Evolutionary conservation across 225 moss, liverwort and hornwort genomes (phyloP).

Genomic region (Pleurozium schreberi): DNA sequence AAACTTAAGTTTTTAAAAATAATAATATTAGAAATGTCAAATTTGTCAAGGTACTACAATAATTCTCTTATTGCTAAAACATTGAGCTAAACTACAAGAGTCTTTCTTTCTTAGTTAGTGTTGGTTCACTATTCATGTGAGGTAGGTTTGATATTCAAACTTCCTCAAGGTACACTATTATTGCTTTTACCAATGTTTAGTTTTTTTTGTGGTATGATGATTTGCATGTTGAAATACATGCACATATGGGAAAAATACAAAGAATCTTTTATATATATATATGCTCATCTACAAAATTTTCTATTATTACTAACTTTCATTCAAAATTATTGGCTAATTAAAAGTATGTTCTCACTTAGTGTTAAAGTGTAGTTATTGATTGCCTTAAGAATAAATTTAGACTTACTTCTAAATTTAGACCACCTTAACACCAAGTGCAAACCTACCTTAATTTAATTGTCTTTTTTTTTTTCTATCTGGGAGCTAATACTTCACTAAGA

Average conservation of each 20-base stretch:
- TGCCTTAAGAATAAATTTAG: too few relatives aligned
- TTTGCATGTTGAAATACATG: not conserved
- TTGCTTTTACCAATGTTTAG: fast-evolving
- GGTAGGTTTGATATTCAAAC: not conserved
- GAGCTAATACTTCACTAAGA: not conserved
- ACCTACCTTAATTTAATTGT: too few relatives aligned
- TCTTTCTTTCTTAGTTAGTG: not conserved
- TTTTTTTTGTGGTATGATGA: too few relatives aligned
- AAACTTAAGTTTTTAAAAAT: not conserved
- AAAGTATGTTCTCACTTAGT: too few relatives aligned
- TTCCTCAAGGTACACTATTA: not conserved
- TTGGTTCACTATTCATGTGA: not conserved
- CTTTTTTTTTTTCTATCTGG: not conserved
- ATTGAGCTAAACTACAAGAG: not conserved
- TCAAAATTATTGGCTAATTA: not conserved
- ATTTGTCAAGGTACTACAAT: not conserved
- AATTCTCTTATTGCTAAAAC: not conserved
- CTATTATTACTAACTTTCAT: too few relatives aligned
- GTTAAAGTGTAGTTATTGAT: too few relatives aligned
- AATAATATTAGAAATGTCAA: not conserved
- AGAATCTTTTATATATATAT: fast-evolving
- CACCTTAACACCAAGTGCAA: too few relatives aligned
- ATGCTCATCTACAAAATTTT: not conserved
- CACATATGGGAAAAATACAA: fast-evolving
- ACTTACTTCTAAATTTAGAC: too few relatives aligned